A percentile compares a stretch with the other conserved stretches of the same genome.
Conservation (phyloP, 78 protist species). For the Corallochytrium limacisporum region DNA sequence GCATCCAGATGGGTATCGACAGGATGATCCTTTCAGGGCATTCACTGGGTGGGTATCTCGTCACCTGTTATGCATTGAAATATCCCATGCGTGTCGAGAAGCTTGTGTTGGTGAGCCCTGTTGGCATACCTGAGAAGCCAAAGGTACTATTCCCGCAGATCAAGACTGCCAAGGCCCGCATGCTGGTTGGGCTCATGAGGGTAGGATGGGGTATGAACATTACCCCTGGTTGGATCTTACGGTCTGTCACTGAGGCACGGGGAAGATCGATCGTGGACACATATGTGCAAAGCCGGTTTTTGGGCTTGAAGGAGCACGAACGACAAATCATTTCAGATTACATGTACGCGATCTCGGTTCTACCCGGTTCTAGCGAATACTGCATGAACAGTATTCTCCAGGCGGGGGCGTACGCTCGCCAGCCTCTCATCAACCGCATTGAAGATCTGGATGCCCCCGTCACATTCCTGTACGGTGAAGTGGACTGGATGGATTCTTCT, state of each 20-base stretch:
- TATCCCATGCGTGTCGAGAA: slow-evolving; percentile 19
- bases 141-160: not conserved
- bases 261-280: not conserved
- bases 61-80: slow-evolving; percentile 1
- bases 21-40: no score
- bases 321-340: not conserved
- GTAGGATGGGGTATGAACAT: slow-evolving; percentile 3
- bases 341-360: not conserved
- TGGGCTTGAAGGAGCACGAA: not conserved
- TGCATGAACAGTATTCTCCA: slow-evolving; percentile 2
- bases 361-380: slow-evolving; percentile 9
- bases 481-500: slow-evolving; percentile 8
- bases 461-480: not conserved
- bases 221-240: slow-evolving; percentile 7
- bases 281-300: not conserved
- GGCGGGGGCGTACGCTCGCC: slow-evolving; percentile 14
- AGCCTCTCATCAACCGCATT: slow-evolving; percentile 9
- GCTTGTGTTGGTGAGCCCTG: slow-evolving; percentile 17
- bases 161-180: no score
- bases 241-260: no score
- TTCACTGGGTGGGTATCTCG: slow-evolving; percentile 14
- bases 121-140: slow-evolving; percentile 13
- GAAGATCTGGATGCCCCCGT: slow-evolving; percentile 1
- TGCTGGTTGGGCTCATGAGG: slow-evolving; percentile 4
- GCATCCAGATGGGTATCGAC: not conserved